A percentile compares a stretch with the other conserved stretches of the same genome.
Evolutionary conservation across 805 yeast species (phyloP).

Genomic region (Barnettozyma siamensis): DNA sequence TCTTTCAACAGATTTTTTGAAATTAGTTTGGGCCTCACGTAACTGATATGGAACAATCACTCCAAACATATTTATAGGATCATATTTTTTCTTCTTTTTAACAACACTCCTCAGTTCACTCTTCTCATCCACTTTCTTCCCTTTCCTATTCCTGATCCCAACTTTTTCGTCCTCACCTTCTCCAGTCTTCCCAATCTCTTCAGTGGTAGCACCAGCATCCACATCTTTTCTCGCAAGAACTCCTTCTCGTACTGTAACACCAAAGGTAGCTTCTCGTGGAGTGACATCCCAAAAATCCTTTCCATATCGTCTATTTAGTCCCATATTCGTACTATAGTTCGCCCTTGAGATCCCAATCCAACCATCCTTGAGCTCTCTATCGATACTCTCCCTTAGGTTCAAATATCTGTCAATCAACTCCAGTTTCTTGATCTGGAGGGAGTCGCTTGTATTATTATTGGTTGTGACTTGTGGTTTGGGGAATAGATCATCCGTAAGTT

Average conservation of each 20-base stretch:
- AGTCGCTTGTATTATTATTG: not conserved
- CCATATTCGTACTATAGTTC: conserved; percentile 27
- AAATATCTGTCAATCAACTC: conserved; percentile 13
- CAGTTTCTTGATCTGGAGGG: conserved; percentile 5
- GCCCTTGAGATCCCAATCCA: conserved; percentile 41
- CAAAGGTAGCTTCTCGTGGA: conserved; percentile 22
- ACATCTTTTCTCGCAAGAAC: not conserved
- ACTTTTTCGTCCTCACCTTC: not conserved
- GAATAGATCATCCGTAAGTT: conserved; percentile 14
- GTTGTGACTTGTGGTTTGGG: not conserved
- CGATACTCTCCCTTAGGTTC: conserved; percentile 1
- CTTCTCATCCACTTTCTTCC: not conserved
- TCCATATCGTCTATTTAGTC: conserved; percentile 31
- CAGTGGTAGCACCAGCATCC: not conserved
- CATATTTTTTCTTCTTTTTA: conserved; percentile 13
- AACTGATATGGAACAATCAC: conserved; percentile 40
- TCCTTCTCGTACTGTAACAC: conserved; percentile 4
- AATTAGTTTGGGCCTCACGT: conserved; percentile 33
- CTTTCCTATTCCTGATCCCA: conserved; percentile 10
- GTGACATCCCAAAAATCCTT: conserved; percentile 35
- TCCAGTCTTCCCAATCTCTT: not conserved
- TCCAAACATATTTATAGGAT: conserved; percentile 44
- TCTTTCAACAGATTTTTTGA: conserved; percentile 27
- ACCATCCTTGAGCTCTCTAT: conserved; percentile 25
- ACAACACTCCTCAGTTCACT: too few species aligned